Percentiles rank a stretch among this genome's conserved stretches.
Evolutionary conservation across 1,139 yeast genomes (phyloP).

Genomic region (Zygoascus sp.): DNA sequence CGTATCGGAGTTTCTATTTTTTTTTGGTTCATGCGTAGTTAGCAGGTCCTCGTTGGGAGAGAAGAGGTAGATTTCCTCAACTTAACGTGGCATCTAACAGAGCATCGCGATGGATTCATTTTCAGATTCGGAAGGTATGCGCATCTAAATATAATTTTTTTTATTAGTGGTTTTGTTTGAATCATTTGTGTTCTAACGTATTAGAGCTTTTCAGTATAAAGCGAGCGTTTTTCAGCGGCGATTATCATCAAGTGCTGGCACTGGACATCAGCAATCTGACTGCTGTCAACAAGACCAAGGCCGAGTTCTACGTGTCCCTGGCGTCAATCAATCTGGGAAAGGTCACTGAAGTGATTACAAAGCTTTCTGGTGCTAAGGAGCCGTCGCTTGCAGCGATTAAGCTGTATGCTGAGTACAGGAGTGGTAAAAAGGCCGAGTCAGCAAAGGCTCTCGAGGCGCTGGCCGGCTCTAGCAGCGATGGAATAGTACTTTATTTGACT

Average conservation of each 20-base stretch:
- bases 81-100: conserved; percentile 7
- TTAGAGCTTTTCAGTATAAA: conserved; percentile 36
- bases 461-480: conserved; percentile 21
- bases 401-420: conserved; percentile 24
- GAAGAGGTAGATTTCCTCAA: neutral
- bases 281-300: conserved; percentile 27
- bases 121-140: conserved; percentile 31
- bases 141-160: no score
- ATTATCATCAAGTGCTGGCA: conserved; percentile 33
- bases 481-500: conserved; percentile 34
- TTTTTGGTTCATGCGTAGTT: no score
- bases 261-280: conserved; percentile 28
- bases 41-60: no score
- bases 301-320: conserved; percentile 33
- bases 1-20: conserved; percentile 19
- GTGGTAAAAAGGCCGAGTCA: conserved; percentile 21
- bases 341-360: conserved; percentile 30
- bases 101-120: conserved; percentile 28
- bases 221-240: conserved; percentile 40
- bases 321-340: conserved; percentile 37
- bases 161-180: neutral
- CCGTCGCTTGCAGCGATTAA: conserved; percentile 23
- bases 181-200: neutral
- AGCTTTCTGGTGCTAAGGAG: conserved; percentile 21
- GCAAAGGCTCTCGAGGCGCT: conserved; percentile 25